Conservation (phyloP, 257 asterid genomes). For the Lycium barbarum region DNA sequence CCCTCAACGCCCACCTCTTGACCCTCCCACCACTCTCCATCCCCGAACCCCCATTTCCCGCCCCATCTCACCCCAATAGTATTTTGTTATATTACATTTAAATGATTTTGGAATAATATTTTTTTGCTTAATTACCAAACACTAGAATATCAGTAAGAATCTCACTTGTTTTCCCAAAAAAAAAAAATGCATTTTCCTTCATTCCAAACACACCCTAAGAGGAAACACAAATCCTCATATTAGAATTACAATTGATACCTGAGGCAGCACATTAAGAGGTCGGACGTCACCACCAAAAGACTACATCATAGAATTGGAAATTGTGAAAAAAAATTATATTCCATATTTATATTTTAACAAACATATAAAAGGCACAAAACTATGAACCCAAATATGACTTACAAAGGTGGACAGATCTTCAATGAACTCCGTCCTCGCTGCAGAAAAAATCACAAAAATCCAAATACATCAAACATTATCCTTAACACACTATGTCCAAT, state of each 20-base stretch:
- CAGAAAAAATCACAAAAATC: slow-evolving; percentile 28
- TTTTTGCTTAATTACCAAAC: no score
- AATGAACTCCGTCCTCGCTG: slow-evolving; percentile 69
- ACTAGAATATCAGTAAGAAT: no score
- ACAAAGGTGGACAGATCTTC: slow-evolving; percentile 86
- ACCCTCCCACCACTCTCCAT: no score
- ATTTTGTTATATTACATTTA: no score
- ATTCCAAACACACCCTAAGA: not conserved
- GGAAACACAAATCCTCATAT: slow-evolving; percentile 8
- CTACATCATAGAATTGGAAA: slow-evolving; percentile 44
- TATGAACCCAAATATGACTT: slow-evolving; percentile 36
- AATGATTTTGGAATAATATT: no score
- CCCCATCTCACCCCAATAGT: no score
- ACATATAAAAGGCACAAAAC: not conserved
- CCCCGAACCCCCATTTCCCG: no score
- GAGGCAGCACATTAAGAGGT: slow-evolving; percentile 76
- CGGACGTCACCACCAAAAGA: slow-evolving; percentile 74
- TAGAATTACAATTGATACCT: slow-evolving; percentile 48
- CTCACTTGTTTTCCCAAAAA: no score
- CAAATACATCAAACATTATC: slow-evolving; percentile 25
- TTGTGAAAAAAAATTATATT: not conserved
- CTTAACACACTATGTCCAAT: not conserved
- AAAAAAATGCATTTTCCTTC: no score
- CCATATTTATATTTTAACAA: not conserved
- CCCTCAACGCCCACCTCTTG: no score